Evolutionary conservation across 441 rosid species (phyloP).

Genomic region (Gossypium lobatum): DNA sequence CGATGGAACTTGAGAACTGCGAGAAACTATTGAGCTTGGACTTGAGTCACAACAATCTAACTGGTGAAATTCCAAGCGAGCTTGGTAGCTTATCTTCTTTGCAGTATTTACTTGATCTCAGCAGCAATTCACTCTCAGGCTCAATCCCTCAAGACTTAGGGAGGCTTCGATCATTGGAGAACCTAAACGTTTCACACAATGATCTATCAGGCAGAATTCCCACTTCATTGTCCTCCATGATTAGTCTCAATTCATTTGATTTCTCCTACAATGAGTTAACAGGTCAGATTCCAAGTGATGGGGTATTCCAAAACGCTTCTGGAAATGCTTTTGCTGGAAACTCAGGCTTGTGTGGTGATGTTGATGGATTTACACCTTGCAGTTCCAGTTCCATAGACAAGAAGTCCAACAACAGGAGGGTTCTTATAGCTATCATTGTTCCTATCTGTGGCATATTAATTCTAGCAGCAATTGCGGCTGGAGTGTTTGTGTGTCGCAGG

Average conservation of each 20-base stretch:
- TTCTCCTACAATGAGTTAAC: constrained; percentile 52
- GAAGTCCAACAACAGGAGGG: constrained; percentile 28
- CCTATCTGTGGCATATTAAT: constrained; percentile 30
- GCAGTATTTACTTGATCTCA: constrained; percentile 47
- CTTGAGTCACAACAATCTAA: constrained; percentile 50
- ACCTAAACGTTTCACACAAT: constrained; percentile 51
- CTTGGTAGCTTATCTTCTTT: constrained; percentile 33
- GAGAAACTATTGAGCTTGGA: constrained; percentile 32
- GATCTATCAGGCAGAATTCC: constrained; percentile 52
- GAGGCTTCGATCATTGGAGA: constrained; percentile 36
- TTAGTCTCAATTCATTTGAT: constrained; percentile 39
- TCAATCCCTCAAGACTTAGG: constrained; percentile 40
- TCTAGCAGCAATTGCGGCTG: constrained; percentile 16
- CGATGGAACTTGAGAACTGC: constrained; percentile 32
- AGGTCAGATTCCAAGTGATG: constrained; percentile 41
- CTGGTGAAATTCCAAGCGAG: constrained; percentile 40
- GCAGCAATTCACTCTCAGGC: constrained; percentile 55
- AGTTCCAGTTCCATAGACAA: not conserved
- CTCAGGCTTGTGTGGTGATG: constrained; percentile 53
- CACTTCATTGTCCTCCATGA: constrained; percentile 33
- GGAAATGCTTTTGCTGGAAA: constrained; percentile 38
- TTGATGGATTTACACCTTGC: constrained; percentile 40
- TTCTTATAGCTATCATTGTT: constrained; percentile 36
- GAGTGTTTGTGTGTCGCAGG: constrained; percentile 9
- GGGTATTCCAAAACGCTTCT: constrained; percentile 37